Base-by-base conservation (phyloP, 2,329 filamentous ascomycete genomes). In the Aspergillus thermomutatus region DNA sequence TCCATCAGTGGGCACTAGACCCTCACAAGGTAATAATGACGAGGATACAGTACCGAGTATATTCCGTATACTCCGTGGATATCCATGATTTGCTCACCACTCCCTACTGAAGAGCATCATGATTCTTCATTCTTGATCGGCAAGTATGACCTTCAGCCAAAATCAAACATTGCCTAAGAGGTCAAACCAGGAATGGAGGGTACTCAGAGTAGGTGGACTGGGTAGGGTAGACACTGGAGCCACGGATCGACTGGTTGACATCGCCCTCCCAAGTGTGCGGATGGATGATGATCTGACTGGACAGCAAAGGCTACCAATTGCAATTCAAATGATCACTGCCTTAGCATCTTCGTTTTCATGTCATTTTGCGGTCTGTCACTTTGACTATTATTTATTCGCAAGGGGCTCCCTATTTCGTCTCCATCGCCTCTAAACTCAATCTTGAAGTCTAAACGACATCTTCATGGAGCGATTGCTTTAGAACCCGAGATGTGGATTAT, bases 351-450 rank as follows among this genome's bases (percentile, higher is more conserved):
- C 31, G 31, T 17, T 37, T 37, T 17, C 14, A 17, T 37, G 14
- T n/a, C 31, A 37, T 49, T 28, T 50, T 37, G 46, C 51, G 48
- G 43, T 50, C 50, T 27, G 49, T 26, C 43, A 52, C 10, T 17
- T 27, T 26, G 31, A 45, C 28, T 49, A 48, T 17, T 37, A 17
- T 17, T 40, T 8, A 41, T 25, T 45, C n/a, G 19, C 50, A 56
- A 49, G 49, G 49, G 54, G 53, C 17, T 37, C 31, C 31, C 31
- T 34, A 34, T 34, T 34, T 17, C 5, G 14, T 34, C 2, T 34
- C 31, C 41, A 45, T 26, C 34, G 41, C 50, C 55, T 53, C 14
- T 28, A 49, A 53, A 43, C 49, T 43, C 47, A 23, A 52, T 50
- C 46, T 43, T 31, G 11, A 45, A 23, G 17, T 46, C 31, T 37